These are phyloP conservation scores for Pythium monospermum DNA, from an alignment of 352 stramenopile genomes.

Conservation along the genomic window DNA sequence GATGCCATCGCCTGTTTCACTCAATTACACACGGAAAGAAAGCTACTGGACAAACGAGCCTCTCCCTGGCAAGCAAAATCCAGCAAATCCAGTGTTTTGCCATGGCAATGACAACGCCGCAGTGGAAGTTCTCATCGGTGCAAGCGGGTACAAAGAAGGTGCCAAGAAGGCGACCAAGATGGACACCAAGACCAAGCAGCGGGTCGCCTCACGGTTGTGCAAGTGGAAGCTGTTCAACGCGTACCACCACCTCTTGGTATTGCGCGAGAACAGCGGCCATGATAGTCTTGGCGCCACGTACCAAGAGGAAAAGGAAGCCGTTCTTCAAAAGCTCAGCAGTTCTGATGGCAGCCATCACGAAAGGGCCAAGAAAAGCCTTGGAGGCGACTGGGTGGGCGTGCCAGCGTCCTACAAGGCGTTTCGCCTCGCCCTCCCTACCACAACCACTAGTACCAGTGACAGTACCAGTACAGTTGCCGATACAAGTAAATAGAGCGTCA, in stretches of 20 bases:
- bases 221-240: constrained; percentile 56
- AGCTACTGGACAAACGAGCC: constrained; percentile 25
- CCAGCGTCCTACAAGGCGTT: constrained; percentile 21
- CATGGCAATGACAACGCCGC: no score
- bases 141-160: constrained; percentile 63
- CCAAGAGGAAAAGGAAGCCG: background rate
- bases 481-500: no score
- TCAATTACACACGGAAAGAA: constrained; percentile 53
- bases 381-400: constrained; percentile 27
- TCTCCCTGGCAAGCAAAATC: no score
- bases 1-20: constrained; percentile 36
- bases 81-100: no score
- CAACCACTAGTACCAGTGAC: no score
- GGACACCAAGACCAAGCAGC: constrained; percentile 33
- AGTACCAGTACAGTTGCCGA: no score
- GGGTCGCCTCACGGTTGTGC: constrained; percentile 52
- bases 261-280: background rate
- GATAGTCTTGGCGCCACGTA: background rate
- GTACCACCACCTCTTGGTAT: constrained; percentile 21
- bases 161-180: constrained; percentile 64
- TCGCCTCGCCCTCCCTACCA: no score
- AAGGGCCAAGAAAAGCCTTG: no score
- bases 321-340: no score
- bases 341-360: no score
- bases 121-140: constrained; percentile 52